phyloP scores from a whole-genome alignment of 306 rosid species.

The Castanospermum australe region DNA sequence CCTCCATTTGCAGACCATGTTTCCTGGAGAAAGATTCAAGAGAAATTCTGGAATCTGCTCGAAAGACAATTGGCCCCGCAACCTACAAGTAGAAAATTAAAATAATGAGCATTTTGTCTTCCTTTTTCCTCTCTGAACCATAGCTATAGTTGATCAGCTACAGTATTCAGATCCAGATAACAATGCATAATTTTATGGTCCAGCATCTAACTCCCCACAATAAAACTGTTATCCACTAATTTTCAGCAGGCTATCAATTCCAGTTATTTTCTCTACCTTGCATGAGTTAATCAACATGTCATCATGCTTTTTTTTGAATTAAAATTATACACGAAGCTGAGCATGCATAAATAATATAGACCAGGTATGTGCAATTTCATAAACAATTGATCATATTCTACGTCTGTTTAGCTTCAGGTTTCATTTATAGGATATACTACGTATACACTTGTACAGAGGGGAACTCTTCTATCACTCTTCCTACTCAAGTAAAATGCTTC shows the following conservation, averaged over 20 bases:
- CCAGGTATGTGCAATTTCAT: neutral
- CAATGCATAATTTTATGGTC: neutral
- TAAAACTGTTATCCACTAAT: neutral
- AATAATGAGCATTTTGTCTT: neutral
- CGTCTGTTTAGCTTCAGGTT: neutral
- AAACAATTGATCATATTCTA: neutral
- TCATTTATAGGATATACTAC: neutral
- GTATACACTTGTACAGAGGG: neutral
- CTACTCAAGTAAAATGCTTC: neutral
- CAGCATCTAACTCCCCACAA: neutral
- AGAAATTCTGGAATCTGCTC: constrained; percentile 65
- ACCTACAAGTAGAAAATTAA: constrained; percentile 42
- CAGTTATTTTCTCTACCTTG: neutral
- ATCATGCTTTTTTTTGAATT: neutral
- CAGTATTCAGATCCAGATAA: neutral
- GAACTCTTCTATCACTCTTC: neutral
- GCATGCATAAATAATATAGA: neutral
- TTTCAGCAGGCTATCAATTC: neutral
- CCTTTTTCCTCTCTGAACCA: neutral
- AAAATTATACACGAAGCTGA: neutral
- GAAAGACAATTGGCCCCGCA: constrained; percentile 68
- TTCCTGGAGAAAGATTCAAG: constrained; percentile 47
- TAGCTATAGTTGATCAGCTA: neutral
- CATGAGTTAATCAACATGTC: neutral
- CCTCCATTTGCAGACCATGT: constrained; percentile 60